phyloP scores from a whole-genome alignment of 768 basidiomycete species.

The Termitomyces sp. region DNA sequence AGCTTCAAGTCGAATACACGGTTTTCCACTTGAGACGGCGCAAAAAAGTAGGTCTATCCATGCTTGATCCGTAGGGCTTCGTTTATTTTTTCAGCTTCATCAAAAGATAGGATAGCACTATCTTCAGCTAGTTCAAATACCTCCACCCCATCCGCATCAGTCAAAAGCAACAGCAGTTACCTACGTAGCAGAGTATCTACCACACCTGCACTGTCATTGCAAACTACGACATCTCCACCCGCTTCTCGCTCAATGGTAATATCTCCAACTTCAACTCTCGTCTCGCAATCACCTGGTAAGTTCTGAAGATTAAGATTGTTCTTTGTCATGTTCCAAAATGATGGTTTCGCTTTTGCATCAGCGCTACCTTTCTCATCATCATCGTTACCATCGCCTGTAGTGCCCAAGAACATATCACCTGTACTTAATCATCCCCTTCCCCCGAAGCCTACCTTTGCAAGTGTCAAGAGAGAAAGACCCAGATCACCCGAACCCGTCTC shows the following conservation, averaged over 20 bases:
- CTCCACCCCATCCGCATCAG: background rate
- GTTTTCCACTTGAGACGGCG: conserved; percentile 1
- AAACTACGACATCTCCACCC: background rate
- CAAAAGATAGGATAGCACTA: conserved; percentile 10
- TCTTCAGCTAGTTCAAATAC: background rate
- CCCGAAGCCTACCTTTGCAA: conserved; percentile 23
- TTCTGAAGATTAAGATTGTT: background rate
- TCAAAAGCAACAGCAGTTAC: conserved; percentile 6
- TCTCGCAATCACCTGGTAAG: conserved; percentile 7
- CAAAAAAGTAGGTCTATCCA: conserved; percentile 7
- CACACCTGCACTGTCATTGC: background rate
- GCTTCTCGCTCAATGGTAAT: background rate
- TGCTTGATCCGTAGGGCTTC: background rate
- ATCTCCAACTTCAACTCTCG: conserved; percentile 7
- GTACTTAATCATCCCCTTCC: conserved; percentile 24
- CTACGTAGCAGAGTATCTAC: conserved; percentile 12
- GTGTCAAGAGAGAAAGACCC: conserved; percentile 34
- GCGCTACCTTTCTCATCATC: conserved; percentile 7
- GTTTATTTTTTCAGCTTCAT: conserved; percentile 2
- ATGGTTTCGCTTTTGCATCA: background rate
- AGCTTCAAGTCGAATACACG: background rate
- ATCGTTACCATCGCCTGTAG: background rate
- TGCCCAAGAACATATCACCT: conserved; percentile 3
- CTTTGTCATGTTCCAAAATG: background rate
- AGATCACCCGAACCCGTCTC: conserved; percentile 13